Conservation (phyloP, 2,329 filamentous ascomycete genomes). For the Cadophora sp. region DNA sequence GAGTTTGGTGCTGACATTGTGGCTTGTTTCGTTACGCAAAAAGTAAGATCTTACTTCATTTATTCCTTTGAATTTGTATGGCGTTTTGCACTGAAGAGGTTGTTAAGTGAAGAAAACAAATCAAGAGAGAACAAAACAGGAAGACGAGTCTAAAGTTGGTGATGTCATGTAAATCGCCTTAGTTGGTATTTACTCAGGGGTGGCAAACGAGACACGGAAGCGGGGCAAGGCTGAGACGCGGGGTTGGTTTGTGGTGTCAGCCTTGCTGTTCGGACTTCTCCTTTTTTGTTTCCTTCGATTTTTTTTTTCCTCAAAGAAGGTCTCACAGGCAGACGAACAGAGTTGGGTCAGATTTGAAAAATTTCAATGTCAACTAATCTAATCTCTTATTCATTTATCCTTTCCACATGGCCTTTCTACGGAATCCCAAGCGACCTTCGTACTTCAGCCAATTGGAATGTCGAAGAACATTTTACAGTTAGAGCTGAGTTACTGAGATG, state of each 20-base stretch:
- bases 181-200: constrained; percentile 1
- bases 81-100: too few species aligned
- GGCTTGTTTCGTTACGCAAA: not conserved
- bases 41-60: too few species aligned
- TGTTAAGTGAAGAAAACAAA: not conserved
- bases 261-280: too few species aligned
- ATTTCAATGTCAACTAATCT: not conserved
- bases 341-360: too few species aligned
- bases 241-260: not conserved
- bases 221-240: constrained; percentile 6
- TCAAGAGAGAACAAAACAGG: not conserved
- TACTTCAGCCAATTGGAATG: not conserved
- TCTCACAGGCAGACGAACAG: too few species aligned
- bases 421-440: not conserved
- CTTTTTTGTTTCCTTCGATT: too few species aligned
- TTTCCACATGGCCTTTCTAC: too few species aligned
- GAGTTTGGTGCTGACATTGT: constrained; percentile 28
- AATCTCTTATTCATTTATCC: too few species aligned
- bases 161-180: not conserved
- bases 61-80: too few species aligned
- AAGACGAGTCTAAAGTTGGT: not conserved
- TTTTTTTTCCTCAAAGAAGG: too few species aligned
- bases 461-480: not conserved
- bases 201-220: not conserved
- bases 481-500: not conserved